Base-by-base conservation (phyloP, 2,329 filamentous ascomycete genomes). In the Orbilia quercus region DNA sequence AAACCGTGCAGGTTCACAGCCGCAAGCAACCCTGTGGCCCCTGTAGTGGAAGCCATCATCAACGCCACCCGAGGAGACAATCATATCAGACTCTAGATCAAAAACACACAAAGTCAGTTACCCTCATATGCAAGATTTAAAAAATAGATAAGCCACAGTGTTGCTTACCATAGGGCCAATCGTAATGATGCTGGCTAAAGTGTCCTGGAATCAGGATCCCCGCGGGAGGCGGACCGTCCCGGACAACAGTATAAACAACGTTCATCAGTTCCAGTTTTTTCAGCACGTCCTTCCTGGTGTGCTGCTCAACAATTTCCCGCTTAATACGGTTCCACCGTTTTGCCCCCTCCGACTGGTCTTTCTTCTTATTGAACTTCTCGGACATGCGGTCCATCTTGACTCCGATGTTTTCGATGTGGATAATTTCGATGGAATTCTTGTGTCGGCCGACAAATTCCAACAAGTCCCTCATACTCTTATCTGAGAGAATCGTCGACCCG, bases 121-220 rank as follows among this genome's bases (percentile, higher is more conserved):
- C n/a, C 12, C 14, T 12, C 11, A 40, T 14, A 40, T 14, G 5
- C 14, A 14, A 16, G 11, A 40, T 14, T 16, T 40, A 7, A 40
- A 5, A 5, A 40, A 16, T 7, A 7, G 14, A 3, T 40, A 12
- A 3, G 36, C 6, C 11, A 14, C 6, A 6, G 6, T 12, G 12
- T 6, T 40, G 34, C 55, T 40, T 57, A 69, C 64, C 64, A 23
- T 62, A 69, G 3, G 64, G 47, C 64, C 64, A 69, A 18, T 69
- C 64, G 12, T 31, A 28, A 22, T 48, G n/a, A 42, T 69, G 55
- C 6, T 14, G 12, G 16, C 9, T 23, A 12, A 12, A 5, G 38
- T 69, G 54, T 5, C 9, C 16, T 12, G 42, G 23, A 23, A 28
- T 4, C 9, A 1, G n/a, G 11, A 40, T 5, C n/a, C n/a, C 20